Conservation (phyloP, 371 early-diverging fungal genomes). For the Zopfochytrium polystomum region DNA sequence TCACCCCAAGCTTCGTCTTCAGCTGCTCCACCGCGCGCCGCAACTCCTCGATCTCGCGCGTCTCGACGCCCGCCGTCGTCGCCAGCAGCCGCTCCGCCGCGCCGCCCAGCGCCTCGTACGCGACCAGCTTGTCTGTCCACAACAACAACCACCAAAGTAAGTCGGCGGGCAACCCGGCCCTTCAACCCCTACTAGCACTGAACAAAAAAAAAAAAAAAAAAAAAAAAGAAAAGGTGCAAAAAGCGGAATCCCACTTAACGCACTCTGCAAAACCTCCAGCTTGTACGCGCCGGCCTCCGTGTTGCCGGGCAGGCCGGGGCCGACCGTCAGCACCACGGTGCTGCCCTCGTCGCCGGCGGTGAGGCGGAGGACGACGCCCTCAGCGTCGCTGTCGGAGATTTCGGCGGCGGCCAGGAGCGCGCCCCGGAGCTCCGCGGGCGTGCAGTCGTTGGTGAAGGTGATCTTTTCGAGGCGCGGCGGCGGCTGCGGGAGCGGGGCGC, state of each 20-base stretch:
- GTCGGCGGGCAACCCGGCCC: not conserved
- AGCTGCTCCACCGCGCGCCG: conserved; percentile 9
- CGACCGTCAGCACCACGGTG: conserved; percentile 19
- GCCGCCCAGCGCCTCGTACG: conserved; percentile 7
- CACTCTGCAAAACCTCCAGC: conserved; percentile 19
- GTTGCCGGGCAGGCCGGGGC: conserved; percentile 22
- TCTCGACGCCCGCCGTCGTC: conserved; percentile 3
- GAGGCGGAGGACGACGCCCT: conserved; percentile 11
- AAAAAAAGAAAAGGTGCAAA: conserved; percentile 3
- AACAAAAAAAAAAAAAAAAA: not conserved
- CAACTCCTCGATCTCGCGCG: conserved; percentile 18
- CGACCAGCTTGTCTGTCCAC: conserved; percentile 1
- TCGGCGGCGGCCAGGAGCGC: conserved; percentile 30
- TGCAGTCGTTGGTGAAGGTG: conserved; percentile 16
- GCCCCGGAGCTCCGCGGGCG: conserved; percentile 23
- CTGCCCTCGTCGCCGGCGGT: conserved; percentile 6
- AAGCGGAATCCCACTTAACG: not conserved
- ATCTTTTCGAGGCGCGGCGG: conserved; percentile 20
- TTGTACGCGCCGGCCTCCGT: conserved; percentile 12
- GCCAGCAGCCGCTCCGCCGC: conserved; percentile 7
- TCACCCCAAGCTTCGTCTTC: conserved; percentile 22
- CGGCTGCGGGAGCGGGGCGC: no score
- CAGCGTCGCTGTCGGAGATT: conserved; percentile 4
- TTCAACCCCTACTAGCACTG: not conserved
- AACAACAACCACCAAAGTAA: not conserved